phyloP scores from a whole-genome alignment of 768 basidiomycete genomes.

The Termitomyces sp. region DNA sequence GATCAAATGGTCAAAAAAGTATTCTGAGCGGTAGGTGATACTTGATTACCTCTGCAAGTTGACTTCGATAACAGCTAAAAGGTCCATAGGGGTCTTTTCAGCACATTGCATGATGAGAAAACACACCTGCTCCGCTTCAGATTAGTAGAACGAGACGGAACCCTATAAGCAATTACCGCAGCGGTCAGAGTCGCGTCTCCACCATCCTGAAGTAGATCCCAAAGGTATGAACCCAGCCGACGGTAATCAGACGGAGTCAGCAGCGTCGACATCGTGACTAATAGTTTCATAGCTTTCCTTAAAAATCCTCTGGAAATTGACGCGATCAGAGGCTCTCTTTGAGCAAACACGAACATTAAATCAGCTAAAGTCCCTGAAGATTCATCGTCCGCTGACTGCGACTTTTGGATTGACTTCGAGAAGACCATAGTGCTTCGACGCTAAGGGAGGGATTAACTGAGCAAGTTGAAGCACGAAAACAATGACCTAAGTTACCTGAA shows the following conservation, averaged over 20 bases:
- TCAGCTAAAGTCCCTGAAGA: constrained; percentile 19
- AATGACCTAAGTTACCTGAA: constrained; percentile 32
- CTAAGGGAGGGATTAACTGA: constrained; percentile 19
- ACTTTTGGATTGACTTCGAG: constrained; percentile 21
- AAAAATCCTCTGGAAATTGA: constrained; percentile 41
- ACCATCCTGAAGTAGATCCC: constrained; percentile 45
- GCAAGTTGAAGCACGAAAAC: constrained; percentile 10
- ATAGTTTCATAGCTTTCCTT: constrained; percentile 46
- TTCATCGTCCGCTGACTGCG: constrained; percentile 11
- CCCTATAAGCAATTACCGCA: constrained; percentile 35
- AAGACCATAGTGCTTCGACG: constrained; percentile 37
- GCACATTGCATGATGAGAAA: constrained; percentile 72
- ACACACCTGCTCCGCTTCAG: constrained; percentile 35
- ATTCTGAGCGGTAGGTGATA: background rate
- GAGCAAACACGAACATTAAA: constrained; percentile 28
- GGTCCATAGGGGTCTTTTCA: constrained; percentile 49
- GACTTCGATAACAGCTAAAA: constrained; percentile 42
- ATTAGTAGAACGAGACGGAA: background rate
- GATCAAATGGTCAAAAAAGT: background rate
- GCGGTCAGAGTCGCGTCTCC: constrained; percentile 37
- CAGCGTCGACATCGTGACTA: constrained; percentile 57
- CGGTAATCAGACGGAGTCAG: constrained; percentile 43
- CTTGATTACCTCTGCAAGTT: constrained; percentile 47
- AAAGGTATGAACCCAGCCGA: constrained; percentile 49
- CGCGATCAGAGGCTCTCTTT: constrained; percentile 31